Evolutionary conservation across 371 early-diverging fungal species (phyloP), one percentile per base, ranked within the genome.

Genomic region (Nosema muscidifuracis): DNA sequence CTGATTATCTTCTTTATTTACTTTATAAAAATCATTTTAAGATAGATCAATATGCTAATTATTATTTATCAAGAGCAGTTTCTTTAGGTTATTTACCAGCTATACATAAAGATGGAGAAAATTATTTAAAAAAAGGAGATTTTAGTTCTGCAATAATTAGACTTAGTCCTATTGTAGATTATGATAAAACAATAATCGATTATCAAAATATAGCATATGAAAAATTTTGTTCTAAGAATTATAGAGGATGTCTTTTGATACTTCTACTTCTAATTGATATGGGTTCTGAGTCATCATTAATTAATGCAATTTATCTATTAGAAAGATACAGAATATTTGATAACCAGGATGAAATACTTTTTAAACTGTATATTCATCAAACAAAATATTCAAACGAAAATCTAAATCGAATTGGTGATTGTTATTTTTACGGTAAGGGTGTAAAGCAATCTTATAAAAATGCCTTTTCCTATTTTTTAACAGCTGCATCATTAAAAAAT

Each of bases 11-110:
- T 33, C 60, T 80, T 15, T 81, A 73, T 61, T 4, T 30, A 30
- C 28, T 76, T 18, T 77, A 74, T 44, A 65, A 57, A 43, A 51
- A 68, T 24, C 51, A 51, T 51, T 38, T 74, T 6, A 20, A 43
- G 13, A 64, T 63, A 20, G 16, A 67, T 34, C 66, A 73, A 38
- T 38, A 60, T 28, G 76, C 65, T 2, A 53, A 44, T 0, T 20
- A 67, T 15, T 78, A 81, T 61, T 67, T 83, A 20, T 57, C 70
- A 10, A 74, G 69, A 34, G 43, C 81, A 2, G 80, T 80, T 4
- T 71, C 42, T 20, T 47, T 68, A 15, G 80, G 81, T 7, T 82
- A 81, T 68, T 51, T 84, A 24, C 84, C 84, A n/a, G 84, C 84
- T 15, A 72, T 82, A 34, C 77, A 72, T 64, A 55, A 10, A 36